A percentile compares a stretch with the other conserved stretches of the same genome.
Evolutionary conservation across 1,284 basidiomycete species (phyloP).

Genomic region (Amylostereum areolatum): DNA sequence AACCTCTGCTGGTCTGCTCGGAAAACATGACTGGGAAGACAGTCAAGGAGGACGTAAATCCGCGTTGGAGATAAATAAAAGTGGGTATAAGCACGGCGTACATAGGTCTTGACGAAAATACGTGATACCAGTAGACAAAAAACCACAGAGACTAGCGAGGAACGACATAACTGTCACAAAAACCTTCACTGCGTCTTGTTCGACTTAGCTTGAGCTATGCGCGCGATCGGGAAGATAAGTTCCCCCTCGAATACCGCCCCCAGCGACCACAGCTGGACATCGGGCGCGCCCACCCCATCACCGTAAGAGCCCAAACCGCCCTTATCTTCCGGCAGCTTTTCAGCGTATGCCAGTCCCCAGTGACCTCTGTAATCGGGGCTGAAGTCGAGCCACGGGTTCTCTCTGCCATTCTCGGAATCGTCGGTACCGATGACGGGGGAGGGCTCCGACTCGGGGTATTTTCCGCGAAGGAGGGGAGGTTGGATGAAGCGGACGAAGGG

Average conservation of each 20-base stretch:
- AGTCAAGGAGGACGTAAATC: too few species aligned
- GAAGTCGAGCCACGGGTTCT: constrained; percentile 4
- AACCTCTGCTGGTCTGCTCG: too few species aligned
- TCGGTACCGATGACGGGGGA: background rate
- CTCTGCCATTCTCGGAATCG: background rate
- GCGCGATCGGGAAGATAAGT: constrained; percentile 3
- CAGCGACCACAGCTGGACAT: background rate
- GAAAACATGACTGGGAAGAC: too few species aligned
- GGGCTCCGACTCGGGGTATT: background rate
- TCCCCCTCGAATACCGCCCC: constrained; percentile 8
- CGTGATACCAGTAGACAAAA: too few species aligned
- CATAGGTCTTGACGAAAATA: too few species aligned
- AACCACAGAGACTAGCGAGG: too few species aligned
- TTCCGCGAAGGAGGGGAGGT: constrained; percentile 7
- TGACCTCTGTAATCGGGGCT: constrained; percentile 7
- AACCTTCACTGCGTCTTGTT: background rate
- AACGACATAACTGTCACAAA: too few species aligned
- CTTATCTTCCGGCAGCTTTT: background rate
- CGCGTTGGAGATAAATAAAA: too few species aligned
- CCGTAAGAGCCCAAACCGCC: constrained; percentile 1
- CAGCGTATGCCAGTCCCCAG: constrained; percentile 8
- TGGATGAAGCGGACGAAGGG: constrained; percentile 6
- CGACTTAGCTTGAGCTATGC: background rate
- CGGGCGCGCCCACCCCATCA: constrained; percentile 8
- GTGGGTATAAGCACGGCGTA: too few species aligned